phyloP scores from a whole-genome alignment of 1,284 basidiomycete species.

The Neonothopanus nambi region DNA sequence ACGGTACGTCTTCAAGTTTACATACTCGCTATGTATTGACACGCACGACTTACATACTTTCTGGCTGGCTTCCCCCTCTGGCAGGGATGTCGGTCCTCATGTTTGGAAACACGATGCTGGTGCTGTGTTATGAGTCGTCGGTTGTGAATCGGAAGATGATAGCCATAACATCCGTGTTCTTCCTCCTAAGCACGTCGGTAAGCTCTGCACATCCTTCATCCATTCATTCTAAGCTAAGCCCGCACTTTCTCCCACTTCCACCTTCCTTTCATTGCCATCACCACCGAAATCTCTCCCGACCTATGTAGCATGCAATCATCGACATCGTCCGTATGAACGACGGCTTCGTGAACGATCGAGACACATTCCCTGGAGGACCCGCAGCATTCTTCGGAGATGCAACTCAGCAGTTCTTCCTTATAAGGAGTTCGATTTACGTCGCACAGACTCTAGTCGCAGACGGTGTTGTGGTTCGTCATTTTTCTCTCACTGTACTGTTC shows the following conservation, averaged over 20 bases:
- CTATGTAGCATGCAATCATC: conserved; percentile 1
- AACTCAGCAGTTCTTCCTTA: background rate
- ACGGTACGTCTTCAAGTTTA: background rate
- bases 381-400: background rate
- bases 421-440: conserved; percentile 1
- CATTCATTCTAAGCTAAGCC: too few species aligned
- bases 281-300: too few species aligned
- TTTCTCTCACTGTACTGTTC: background rate
- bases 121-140: background rate
- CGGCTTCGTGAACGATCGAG: background rate
- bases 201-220: too few species aligned
- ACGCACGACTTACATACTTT: too few species aligned
- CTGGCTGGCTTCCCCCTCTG: too few species aligned
- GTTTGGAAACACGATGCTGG: conserved; percentile 2
- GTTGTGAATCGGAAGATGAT: background rate
- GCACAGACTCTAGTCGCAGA: conserved; percentile 5
- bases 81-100: conserved; percentile 3
- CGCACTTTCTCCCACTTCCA: too few species aligned
- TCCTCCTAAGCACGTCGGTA: conserved; percentile 1
- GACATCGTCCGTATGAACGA: conserved; percentile 2
- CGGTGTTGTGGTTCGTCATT: conserved; percentile 5
- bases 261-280: too few species aligned
- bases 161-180: background rate
- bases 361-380: conserved; percentile 1
- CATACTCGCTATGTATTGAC: background rate